Conservation (phyloP, 768 basidiomycete species). For the Xerocomus potaroensis region DNA sequence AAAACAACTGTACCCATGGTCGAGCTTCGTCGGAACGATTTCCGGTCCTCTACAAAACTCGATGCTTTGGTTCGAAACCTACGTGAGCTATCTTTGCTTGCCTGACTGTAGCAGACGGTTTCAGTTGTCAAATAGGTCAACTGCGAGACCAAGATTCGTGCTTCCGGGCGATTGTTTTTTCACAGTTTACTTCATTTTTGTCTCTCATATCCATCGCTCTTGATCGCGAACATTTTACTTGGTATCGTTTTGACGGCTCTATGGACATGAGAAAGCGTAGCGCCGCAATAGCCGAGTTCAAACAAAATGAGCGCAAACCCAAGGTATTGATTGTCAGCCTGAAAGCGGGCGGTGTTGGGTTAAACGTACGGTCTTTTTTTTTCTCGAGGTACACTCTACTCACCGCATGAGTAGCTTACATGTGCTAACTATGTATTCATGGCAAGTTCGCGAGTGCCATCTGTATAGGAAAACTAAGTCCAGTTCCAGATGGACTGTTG, state of each 20-base stretch:
- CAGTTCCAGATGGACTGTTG: slow-evolving; percentile 78
- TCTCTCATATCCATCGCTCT: slow-evolving; percentile 73
- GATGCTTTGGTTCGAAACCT: slow-evolving; percentile 76
- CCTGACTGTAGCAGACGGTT: neutral
- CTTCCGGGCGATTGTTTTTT: slow-evolving; percentile 85
- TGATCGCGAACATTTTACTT: slow-evolving; percentile 62
- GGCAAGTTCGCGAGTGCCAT: slow-evolving; percentile 39
- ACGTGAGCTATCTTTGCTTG: slow-evolving; percentile 38
- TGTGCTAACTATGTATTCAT: slow-evolving; percentile 84
- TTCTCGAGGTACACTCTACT: neutral
- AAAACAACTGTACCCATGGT: slow-evolving; percentile 39
- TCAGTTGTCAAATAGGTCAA: slow-evolving; percentile 39
- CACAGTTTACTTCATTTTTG: slow-evolving; percentile 85
- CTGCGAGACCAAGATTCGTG: slow-evolving; percentile 66
- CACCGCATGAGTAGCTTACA: slow-evolving; percentile 48
- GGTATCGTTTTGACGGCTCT: slow-evolving; percentile 86
- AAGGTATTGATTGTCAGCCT: slow-evolving; percentile 76
- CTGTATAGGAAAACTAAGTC: slow-evolving; percentile 1
- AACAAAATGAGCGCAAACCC: slow-evolving; percentile 58
- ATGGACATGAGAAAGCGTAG: slow-evolving; percentile 84
- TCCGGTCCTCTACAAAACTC: slow-evolving; percentile 87
- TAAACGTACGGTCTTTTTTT: slow-evolving; percentile 54
- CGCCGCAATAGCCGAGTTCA: slow-evolving; percentile 75
- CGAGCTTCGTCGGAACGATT: slow-evolving; percentile 72
- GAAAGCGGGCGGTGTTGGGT: slow-evolving; percentile 89